phyloP scores from a whole-genome alignment of 2,329 filamentous ascomycete species.

The Cladophialophora yegresii region DNA sequence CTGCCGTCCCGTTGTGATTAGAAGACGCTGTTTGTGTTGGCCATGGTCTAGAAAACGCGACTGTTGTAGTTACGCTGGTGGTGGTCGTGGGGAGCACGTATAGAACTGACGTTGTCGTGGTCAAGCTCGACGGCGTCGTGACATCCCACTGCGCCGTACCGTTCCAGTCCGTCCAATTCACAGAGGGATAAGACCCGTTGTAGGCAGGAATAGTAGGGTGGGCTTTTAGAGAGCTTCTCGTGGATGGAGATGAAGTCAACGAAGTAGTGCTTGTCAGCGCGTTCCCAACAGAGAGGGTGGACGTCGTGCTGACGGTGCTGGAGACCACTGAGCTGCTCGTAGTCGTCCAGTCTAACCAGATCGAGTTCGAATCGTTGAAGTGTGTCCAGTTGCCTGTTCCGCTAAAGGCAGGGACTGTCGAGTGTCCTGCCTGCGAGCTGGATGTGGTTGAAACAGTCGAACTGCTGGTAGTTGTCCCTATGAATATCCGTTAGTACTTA shows the following conservation, averaged over 20 bases:
- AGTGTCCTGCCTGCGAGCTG: background rate
- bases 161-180: constrained; percentile 10
- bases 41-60: background rate
- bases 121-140: background rate
- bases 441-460: background rate
- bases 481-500: background rate
- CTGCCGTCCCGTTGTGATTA: background rate
- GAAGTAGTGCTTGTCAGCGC: constrained; percentile 9
- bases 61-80: background rate
- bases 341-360: constrained; percentile 4
- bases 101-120: constrained; percentile 2
- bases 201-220: background rate
- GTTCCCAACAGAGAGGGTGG: constrained; percentile 4
- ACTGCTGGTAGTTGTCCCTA: background rate
- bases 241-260: constrained; percentile 1
- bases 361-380: background rate
- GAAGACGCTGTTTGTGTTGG: background rate
- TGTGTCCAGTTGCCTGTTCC: constrained; percentile 5
- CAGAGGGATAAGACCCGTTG: constrained; percentile 3
- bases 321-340: constrained; percentile 1
- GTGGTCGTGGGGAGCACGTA: constrained; percentile 1
- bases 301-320: background rate
- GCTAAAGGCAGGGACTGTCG: constrained; percentile 6
- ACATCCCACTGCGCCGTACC: constrained; percentile 1
- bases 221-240: background rate